These are phyloP conservation scores for Bryum argenteum DNA, from an alignment of 225 moss, liverwort and hornwort genomes.

Conservation along the genomic window DNA sequence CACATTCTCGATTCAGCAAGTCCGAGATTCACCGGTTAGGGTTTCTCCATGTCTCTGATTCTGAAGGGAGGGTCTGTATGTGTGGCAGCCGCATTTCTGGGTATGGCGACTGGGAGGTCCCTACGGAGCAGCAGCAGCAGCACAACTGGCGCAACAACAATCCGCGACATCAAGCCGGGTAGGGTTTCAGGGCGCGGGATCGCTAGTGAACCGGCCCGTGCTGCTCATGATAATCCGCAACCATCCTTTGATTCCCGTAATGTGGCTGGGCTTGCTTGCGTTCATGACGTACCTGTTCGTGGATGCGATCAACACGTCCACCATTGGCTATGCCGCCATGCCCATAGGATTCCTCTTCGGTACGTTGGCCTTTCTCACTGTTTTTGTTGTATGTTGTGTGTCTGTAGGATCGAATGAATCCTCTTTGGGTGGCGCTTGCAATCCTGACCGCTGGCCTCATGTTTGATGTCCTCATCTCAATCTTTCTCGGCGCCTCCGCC, in stretches of 20 bases:
- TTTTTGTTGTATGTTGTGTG: conserved; percentile 37
- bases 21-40: neutral
- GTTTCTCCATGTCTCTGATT: neutral
- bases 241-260: conserved; percentile 77
- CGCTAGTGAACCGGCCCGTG: conserved; percentile 72
- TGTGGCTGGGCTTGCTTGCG: conserved; percentile 90
- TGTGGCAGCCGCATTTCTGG: conserved; percentile 88
- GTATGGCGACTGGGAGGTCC: conserved; percentile 83
- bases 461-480: conserved; percentile 96
- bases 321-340: conserved; percentile 97
- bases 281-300: conserved; percentile 98
- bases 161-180: conserved; percentile 43
- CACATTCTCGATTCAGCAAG: too few relatives aligned
- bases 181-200: conserved; percentile 54
- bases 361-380: conserved; percentile 45
- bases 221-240: conserved; percentile 74
- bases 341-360: conserved; percentile 99
- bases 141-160: neutral
- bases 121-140: conserved; percentile 29
- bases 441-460: conserved; percentile 79
- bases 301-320: conserved; percentile 81
- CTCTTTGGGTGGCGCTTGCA: conserved; percentile 93
- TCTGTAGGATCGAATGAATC: conserved; percentile 68
- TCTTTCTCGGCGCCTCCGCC: conserved; percentile 89
- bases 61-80: neutral